Evolutionary conservation across 1,284 basidiomycete species (phyloP).

Genomic region (Rhodotorula glutinis): DNA sequence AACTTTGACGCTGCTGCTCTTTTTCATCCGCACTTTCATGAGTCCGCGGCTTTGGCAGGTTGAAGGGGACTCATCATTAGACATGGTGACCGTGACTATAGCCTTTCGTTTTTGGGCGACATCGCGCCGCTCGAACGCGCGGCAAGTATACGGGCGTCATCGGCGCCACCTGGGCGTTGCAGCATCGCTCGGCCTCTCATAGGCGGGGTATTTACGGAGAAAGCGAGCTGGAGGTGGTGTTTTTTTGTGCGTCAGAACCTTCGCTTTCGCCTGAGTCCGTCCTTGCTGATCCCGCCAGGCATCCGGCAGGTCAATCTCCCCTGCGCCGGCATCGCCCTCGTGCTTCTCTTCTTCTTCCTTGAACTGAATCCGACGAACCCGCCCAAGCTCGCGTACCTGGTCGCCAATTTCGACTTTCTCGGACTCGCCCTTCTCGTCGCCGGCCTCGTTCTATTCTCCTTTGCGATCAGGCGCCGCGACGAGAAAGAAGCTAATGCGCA

Average conservation of each 20-base stretch:
- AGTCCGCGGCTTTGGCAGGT: too few relatives aligned
- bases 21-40: too few relatives aligned
- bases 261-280: too few relatives aligned
- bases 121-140: conserved; percentile 57
- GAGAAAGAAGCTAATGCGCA: conserved; percentile 51
- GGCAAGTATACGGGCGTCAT: conserved; percentile 69
- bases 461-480: conserved; percentile 40
- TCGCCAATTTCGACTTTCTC: conserved; percentile 67
- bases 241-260: background rate
- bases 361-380: conserved; percentile 61
- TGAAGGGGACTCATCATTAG: too few relatives aligned
- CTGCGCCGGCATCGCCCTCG: conserved; percentile 64
- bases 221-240: conserved; percentile 35
- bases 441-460: conserved; percentile 27
- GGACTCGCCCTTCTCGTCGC: conserved; percentile 68
- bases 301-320: conserved; percentile 38
- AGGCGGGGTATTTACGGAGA: conserved; percentile 52
- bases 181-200: conserved; percentile 71
- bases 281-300: background rate
- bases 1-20: too few relatives aligned
- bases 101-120: too few relatives aligned
- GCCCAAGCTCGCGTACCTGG: conserved; percentile 24
- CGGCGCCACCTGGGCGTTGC: conserved; percentile 70
- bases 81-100: too few relatives aligned
- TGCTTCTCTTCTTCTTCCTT: conserved; percentile 59